phyloP scores from a whole-genome alignment of 2,329 filamentous ascomycete species.

The Sordariomycetes sp. region DNA sequence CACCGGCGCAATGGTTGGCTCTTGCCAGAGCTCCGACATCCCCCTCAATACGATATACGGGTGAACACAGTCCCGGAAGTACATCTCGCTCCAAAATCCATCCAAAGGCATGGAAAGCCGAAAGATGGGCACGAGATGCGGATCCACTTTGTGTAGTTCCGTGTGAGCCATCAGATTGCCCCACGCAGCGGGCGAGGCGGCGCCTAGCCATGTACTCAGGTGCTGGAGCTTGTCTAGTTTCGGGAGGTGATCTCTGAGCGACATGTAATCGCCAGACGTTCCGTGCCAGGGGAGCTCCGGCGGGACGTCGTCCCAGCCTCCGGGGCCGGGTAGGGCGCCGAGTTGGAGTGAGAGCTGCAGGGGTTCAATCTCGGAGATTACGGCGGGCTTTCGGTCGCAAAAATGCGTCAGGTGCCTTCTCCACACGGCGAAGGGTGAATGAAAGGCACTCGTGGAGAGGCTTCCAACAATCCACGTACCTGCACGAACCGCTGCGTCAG shows the following conservation, averaged over 20 bases:
- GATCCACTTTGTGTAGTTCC: neutral
- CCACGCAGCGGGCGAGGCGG: neutral
- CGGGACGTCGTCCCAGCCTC: neutral
- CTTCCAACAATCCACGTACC: neutral
- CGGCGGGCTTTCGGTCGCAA: neutral
- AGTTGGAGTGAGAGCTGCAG: neutral
- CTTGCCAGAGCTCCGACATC: neutral
- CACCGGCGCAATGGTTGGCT: neutral
- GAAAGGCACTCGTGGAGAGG: neutral
- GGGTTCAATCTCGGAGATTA: neutral
- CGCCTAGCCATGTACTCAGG: neutral
- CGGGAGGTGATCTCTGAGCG: neutral
- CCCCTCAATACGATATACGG: neutral
- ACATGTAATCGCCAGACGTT: neutral
- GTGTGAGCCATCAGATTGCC: neutral
- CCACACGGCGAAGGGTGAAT: neutral
- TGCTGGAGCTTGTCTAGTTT: neutral
- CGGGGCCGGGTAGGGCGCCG: neutral
- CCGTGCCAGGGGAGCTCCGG: neutral
- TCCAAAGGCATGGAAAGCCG: neutral
- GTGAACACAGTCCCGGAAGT: neutral
- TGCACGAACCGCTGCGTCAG: neutral
- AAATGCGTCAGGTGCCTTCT: neutral
- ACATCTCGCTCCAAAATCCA: neutral
- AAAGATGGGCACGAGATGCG: neutral